Base-by-base conservation (phyloP, 768 basidiomycete species). In the Amanita pseudoporphyria region DNA sequence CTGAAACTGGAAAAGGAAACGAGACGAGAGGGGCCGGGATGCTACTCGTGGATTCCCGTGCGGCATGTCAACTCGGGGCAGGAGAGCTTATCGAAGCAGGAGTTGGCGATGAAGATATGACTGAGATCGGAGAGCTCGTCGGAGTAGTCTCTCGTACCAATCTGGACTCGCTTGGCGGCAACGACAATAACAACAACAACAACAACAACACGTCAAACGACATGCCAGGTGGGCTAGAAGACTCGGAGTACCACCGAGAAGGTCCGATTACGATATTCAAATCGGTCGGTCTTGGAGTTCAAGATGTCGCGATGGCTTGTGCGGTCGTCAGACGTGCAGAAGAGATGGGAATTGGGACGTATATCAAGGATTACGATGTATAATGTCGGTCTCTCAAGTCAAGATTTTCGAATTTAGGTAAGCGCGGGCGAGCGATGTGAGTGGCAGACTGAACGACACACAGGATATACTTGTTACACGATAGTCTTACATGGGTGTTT, bases 221-320 rank as follows among this genome's bases (percentile, higher is more conserved):
- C 6, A 21, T 13, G 7, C 35, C n/a, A 6, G 21, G 5, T 21
- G 19, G 21, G 6, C 22, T 14, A 31, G 26, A 49, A 37, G 9
- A 18, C 36, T 3, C 2, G 18, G 47, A 43, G 16, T 54, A 46
- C 31, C 4, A 10, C 3, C 7, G 2, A n/a, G 10, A 60, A 3
- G 79, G 76, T 1, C 71, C 74, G 1, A 71, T 92, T 9, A 87
- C 83, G 1, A 72, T 94, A 24, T 93, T 90, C 75, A 94, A 93
- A 66, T 87, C 84, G 0, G 92, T 94, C 5, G 91, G 92, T 2
- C 64, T 92, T 5, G 88, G 86, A 1, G 64, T 88, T n/a, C 91
- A 94, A 58, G 92, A 95, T 55, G 86, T 88, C 4, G 86, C 82
- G 0, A 87, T 94, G 51, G 81, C 88, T 9, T 71, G 66, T 48